Evolutionary conservation across 2,329 filamentous ascomycete genomes (phyloP), one percentile per base, ranked within the genome.

Genomic region (Penicillium sp.): DNA sequence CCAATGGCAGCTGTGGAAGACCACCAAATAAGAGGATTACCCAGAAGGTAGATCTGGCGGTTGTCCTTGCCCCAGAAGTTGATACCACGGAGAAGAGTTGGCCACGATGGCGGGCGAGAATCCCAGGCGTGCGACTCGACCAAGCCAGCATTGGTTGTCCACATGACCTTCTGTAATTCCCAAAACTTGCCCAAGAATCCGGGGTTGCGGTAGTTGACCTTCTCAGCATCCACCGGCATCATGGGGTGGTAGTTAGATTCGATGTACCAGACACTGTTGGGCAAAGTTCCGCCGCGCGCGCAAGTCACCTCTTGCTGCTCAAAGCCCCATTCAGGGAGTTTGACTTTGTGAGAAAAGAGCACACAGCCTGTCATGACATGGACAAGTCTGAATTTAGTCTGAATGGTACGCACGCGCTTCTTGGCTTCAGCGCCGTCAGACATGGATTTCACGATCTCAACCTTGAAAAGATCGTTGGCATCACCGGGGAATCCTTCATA

Each of bases 241-340:
- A 81, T 75, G 9, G 90, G 87, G 64, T 97, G 93, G 52, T 84
- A 79, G 68, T 98, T 98, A 57, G 82, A 82, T 72, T 98, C 93
- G 53, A 98, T 77, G 63, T 96, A 97, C 93, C 93, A 98, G 58
- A 98, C 73, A 63, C 90, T 95, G 79, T 98, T 98, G 47, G 93
- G 93, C 34, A 96, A 75, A 53, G 90, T 95, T 59, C 90, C 93
- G 41, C 88, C 85, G 59, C 84, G 86, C 6, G 93, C 93, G 66
- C 93, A 98, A 18, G 91, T 97, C n/a, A 98, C 93, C 71, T 98
- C 93, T 69, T 98, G 93, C 70, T 98, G 93, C 69, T 97, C 93
- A 45, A 86, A 98, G 40, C 88, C 93, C 93, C 93, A 98, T 3
- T 95, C 90, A 3, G 93, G 93, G 49, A 98, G 84, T 76, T 98